Base-by-base conservation (phyloP, 768 basidiomycete species). In the Boletus coccyginus region DNA sequence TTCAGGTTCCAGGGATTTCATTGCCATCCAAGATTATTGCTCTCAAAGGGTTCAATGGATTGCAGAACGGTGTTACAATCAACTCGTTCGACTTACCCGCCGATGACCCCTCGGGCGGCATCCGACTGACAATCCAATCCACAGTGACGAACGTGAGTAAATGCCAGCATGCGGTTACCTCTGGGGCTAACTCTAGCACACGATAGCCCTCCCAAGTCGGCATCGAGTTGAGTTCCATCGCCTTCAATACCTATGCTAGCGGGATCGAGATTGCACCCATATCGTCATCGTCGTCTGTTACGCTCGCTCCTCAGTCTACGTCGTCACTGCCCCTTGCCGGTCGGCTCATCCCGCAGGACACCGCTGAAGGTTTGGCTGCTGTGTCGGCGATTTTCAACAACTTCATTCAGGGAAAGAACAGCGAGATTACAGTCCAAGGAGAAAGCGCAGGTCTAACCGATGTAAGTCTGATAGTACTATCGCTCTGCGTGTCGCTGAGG, bases 151-250 rank as follows among this genome's bases (percentile, higher is more conserved):
- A 89, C 60, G 85, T 86, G 56, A 61, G 81, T 64, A n/a, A 31
- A 46, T 14, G 21, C 38, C 21, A n/a, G 13, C 27, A 21, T 21
- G 31, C 10, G 31, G 12, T 17, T 14, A 6, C 38, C 45, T 46
- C 40, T 43, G 12, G 38, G 17, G 54, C 41, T 68, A 38, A 67
- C 36, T 40, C 21, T 43, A 49, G 32, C 29, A 33, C 54, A 17
- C 1, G 5, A 24, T 53, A 87, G 84, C 88, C 88, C 32, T 86
- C 88, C 1, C 87, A 88, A 77, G 86, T 90, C 39, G 88, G 88
- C 29, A 82, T 90, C 13, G 72, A 81, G 56, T 74, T 90, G 9
- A 79, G 76, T 57, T 78, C 79, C 4, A 78, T 90, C 50, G 78
- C 77, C 1, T 90, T 90, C 70, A 75, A 83, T 49, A 83, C 82